These are phyloP conservation scores for Epichloe sibirici DNA, from an alignment of 2,329 filamentous ascomycete species.

Conservation along the genomic window DNA sequence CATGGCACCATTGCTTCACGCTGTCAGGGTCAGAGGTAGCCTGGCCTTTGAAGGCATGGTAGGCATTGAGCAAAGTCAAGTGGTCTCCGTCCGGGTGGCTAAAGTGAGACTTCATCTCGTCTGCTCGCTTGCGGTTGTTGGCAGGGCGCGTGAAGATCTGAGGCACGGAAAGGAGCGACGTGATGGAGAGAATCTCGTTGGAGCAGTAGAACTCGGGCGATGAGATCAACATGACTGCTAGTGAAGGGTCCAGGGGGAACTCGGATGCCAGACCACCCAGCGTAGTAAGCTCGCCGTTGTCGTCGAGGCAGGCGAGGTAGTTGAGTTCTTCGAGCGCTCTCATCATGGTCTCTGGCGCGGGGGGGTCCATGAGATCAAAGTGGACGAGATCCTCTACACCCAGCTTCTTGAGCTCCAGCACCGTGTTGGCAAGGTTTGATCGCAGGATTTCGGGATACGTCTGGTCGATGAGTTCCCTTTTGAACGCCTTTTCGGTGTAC, in stretches of 20 bases:
- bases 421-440: slow-evolving; percentile 89
- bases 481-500: slow-evolving; percentile 92
- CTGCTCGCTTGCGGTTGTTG: slow-evolving; percentile 74
- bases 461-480: slow-evolving; percentile 94
- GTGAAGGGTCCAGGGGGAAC: slow-evolving; percentile 84
- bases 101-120: slow-evolving; percentile 95
- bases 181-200: slow-evolving; percentile 94
- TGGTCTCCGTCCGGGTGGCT: slow-evolving; percentile 90
- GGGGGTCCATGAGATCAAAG: slow-evolving; percentile 99
- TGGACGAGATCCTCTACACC: slow-evolving; percentile 92
- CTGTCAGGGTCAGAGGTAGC: slow-evolving; percentile 48
- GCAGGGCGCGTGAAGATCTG: slow-evolving; percentile 87
- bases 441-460: slow-evolving; percentile 93
- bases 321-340: slow-evolving; percentile 94
- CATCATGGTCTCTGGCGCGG: slow-evolving; percentile 97
- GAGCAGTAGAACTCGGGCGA: slow-evolving; percentile 98
- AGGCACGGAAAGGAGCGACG: slow-evolving; percentile 83
- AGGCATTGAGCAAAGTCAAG: slow-evolving; percentile 90
- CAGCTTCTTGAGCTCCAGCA: slow-evolving; percentile 93
- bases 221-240: slow-evolving; percentile 96
- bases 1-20: slow-evolving; percentile 85
- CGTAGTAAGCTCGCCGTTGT: slow-evolving; percentile 83
- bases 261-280: slow-evolving; percentile 83
- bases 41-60: slow-evolving; percentile 86
- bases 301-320: slow-evolving; percentile 90